phyloP scores from a whole-genome alignment of 352 stramenopile species.

The Phytophthora lateralis region DNA sequence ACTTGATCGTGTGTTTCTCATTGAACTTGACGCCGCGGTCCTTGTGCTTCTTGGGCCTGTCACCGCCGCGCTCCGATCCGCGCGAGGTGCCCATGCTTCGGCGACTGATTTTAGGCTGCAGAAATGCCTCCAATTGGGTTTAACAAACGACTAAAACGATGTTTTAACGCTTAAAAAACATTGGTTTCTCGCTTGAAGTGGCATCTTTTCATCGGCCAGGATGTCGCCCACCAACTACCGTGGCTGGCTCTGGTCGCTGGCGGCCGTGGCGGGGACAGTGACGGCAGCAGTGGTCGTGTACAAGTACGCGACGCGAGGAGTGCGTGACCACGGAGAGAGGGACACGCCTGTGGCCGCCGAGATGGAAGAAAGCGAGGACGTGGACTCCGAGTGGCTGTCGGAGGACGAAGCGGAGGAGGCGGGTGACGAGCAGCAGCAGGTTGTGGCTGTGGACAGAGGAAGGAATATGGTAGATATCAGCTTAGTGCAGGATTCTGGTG shows the following conservation, averaged over 20 bases:
- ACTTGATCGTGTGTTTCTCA: constrained; percentile 74
- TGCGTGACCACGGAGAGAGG: constrained; percentile 28
- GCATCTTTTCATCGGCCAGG: not conserved
- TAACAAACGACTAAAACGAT: too few relatives aligned
- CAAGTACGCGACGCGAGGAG: constrained; percentile 58
- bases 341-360: constrained; percentile 16
- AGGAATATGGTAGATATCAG: constrained; percentile 50
- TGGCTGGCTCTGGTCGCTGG: constrained; percentile 67
- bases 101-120: not conserved
- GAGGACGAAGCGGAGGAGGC: constrained; percentile 46
- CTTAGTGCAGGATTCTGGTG: not conserved
- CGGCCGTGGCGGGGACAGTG: constrained; percentile 69
- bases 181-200: constrained; percentile 15
- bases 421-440: constrained; percentile 39
- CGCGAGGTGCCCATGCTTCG: constrained; percentile 34
- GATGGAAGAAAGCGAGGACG: constrained; percentile 31
- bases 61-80: constrained; percentile 15
- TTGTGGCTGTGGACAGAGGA: constrained; percentile 45
- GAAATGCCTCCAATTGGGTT: not conserved
- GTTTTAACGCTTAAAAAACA: not conserved
- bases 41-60: constrained; percentile 57
- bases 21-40: constrained; percentile 71
- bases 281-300: constrained; percentile 66
- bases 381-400: constrained; percentile 49
- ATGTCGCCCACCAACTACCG: constrained; percentile 55